phyloP scores from a whole-genome alignment of 2,329 filamentous ascomycete species.

The Fusarium redolens region DNA sequence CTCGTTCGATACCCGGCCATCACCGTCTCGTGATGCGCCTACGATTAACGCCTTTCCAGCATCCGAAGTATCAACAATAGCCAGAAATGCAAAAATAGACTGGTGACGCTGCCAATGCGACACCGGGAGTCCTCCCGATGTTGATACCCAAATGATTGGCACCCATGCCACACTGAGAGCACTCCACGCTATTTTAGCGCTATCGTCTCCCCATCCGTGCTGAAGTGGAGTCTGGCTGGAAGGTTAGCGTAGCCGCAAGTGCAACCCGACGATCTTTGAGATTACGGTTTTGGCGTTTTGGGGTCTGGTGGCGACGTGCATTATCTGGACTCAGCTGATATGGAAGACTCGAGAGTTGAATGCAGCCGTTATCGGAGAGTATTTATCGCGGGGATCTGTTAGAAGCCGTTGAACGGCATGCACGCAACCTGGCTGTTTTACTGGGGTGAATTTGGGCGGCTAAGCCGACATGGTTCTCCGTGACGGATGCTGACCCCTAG shows the following conservation, averaged over 20 bases:
- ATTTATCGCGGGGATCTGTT: not conserved
- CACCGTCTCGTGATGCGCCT: not conserved
- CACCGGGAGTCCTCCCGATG: conserved; percentile 11
- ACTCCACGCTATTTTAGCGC: not conserved
- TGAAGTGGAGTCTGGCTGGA: not conserved
- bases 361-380: not conserved
- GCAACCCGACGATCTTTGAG: not conserved
- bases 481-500: no score
- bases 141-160: not conserved
- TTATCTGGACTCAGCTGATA: not conserved
- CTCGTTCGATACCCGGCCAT: not conserved
- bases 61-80: not conserved
- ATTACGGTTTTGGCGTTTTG: not conserved
- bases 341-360: not conserved
- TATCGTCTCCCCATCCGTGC: not conserved
- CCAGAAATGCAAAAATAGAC: not conserved
- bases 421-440: not conserved
- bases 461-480: not conserved
- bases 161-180: not conserved
- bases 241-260: conserved; percentile 21
- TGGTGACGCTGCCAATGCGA: not conserved
- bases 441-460: not conserved
- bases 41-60: not conserved
- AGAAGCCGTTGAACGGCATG: not conserved
- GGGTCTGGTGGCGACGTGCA: not conserved